Base-by-base conservation (phyloP, 2,329 filamentous ascomycete species). In the Aschersonia sp. region DNA sequence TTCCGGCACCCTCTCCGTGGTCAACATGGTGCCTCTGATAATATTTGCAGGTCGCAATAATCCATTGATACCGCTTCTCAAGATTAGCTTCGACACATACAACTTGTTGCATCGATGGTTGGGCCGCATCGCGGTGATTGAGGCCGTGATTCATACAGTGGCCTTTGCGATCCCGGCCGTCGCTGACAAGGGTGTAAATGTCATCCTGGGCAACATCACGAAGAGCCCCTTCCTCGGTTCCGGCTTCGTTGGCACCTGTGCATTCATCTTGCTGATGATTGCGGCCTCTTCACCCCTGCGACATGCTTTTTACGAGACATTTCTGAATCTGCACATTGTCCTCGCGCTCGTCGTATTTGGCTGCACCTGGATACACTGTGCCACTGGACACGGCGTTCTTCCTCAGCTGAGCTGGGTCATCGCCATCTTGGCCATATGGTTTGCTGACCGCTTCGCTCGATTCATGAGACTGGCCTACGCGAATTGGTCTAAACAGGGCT, bases 231-330 rank as follows among this genome's bases (percentile, higher is more conserved):
- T 89, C 58, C 80, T 87, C 50, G 65, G 65, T 31, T 83, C 78
- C 40, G 84, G 83, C 43, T 73, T 78, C 57, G 67, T 82, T 30
- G 82, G 74, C 44, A 75, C 70, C 2, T 61, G 77, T 45, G 73
- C 77, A 40, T 76, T 95, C 60, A 56, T 77, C 41, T 61, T 85
- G 43, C 71, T 97, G 44, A 59, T 85, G 47, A 58, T 94, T 46
- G 70, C 83, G 31, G 83, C 88, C 7, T 69, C 85, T 47, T 91
- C 88, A 2, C 84, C 89, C 0, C 61, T 98, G 46, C 82, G 92
- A 51, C 91, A 96, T 64, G 89, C 89, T 40, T 96, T 95, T 62
- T 98, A 98, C 69, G 92, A 98, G 68, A 94, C 88, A 1, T 98
- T 98, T 68, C 75, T 97, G 56, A 87, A 85, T 61, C 66, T 84